Percentiles rank a stretch among this genome's conserved stretches.
Conservation (phyloP, 257 asterid species). For the Solanum rostratum region DNA sequence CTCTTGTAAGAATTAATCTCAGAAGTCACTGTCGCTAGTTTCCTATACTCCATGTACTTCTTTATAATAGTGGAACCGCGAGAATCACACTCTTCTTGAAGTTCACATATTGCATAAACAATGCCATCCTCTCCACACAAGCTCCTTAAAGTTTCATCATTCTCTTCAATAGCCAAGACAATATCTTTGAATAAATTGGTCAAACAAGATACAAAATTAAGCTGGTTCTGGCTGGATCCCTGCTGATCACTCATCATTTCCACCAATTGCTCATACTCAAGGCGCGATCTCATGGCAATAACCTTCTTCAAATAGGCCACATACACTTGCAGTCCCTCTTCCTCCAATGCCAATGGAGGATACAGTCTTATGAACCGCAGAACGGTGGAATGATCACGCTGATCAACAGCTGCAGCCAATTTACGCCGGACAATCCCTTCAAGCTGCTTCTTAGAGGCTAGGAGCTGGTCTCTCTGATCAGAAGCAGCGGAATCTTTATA, state of each 20-base stretch:
- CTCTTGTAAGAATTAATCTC: conserved; percentile 82
- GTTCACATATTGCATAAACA: conserved; percentile 85
- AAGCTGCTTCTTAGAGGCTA: conserved; percentile 67
- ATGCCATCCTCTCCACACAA: conserved; percentile 92
- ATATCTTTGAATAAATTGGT: conserved; percentile 84
- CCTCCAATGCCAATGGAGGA: conserved; percentile 72
- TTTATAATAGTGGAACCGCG: conserved; percentile 68
- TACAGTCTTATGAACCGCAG: conserved; percentile 70
- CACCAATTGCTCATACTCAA: conserved; percentile 65
- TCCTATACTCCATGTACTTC: conserved; percentile 71
- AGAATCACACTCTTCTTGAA: conserved; percentile 92
- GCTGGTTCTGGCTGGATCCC: conserved; percentile 12
- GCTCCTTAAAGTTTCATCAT: conserved; percentile 55
- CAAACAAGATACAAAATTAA: conserved; percentile 60
- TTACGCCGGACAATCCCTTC: conserved; percentile 61
- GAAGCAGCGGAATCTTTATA: conserved; percentile 57
- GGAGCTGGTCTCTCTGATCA: conserved; percentile 81
- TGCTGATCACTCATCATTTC: conserved; percentile 38
- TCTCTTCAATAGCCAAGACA: conserved; percentile 86
- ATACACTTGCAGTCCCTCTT: conserved; percentile 76
- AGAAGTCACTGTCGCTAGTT: conserved; percentile 57
- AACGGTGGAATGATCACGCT: conserved; percentile 64
- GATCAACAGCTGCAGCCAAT: conserved; percentile 59
- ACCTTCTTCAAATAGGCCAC: conserved; percentile 63
- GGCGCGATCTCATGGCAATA: conserved; percentile 53